phyloP scores from a whole-genome alignment of 768 basidiomycete genomes.

The Mycena venus region DNA sequence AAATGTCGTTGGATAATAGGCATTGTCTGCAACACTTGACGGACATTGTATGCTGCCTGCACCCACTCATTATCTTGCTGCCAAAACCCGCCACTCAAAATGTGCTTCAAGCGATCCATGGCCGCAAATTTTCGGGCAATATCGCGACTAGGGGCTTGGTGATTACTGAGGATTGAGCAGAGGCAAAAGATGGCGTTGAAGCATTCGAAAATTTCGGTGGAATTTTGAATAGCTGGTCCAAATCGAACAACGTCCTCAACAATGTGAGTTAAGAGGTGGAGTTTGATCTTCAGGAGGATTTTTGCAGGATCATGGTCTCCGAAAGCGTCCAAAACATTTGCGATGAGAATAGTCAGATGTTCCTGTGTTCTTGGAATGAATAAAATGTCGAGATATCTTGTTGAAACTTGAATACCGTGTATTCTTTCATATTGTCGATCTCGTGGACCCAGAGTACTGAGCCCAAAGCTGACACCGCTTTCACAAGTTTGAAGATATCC shows the following conservation, averaged over 20 bases:
- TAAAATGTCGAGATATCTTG: no score
- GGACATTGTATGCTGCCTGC: no score
- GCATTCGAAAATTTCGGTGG: slow-evolving; percentile 53
- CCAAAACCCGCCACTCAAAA: slow-evolving; percentile 49
- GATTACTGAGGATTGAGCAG: slow-evolving; percentile 57
- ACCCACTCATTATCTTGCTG: slow-evolving; percentile 27
- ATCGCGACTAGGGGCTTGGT: slow-evolving; percentile 57
- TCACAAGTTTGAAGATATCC: no score
- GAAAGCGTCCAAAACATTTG: slow-evolving; percentile 54
- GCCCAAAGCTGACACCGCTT: no score
- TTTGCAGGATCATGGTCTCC: slow-evolving; percentile 50
- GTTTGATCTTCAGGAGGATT: slow-evolving; percentile 51
- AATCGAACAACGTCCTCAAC: slow-evolving; percentile 49
- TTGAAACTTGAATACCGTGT: background rate
- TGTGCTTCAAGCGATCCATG: slow-evolving; percentile 46
- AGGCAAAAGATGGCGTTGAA: slow-evolving; percentile 58
- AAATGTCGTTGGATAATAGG: no score
- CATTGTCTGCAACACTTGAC: no score
- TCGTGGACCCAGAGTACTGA: background rate
- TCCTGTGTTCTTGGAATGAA: slow-evolving; percentile 32
- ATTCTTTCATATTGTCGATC: background rate
- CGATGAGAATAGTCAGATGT: slow-evolving; percentile 44
- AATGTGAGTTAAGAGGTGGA: slow-evolving; percentile 50
- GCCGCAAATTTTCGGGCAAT: slow-evolving; percentile 50
- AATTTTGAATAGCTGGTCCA: slow-evolving; percentile 48